Base-by-base conservation (phyloP, 257 asterid genomes). In the Gentiana dahurica region DNA sequence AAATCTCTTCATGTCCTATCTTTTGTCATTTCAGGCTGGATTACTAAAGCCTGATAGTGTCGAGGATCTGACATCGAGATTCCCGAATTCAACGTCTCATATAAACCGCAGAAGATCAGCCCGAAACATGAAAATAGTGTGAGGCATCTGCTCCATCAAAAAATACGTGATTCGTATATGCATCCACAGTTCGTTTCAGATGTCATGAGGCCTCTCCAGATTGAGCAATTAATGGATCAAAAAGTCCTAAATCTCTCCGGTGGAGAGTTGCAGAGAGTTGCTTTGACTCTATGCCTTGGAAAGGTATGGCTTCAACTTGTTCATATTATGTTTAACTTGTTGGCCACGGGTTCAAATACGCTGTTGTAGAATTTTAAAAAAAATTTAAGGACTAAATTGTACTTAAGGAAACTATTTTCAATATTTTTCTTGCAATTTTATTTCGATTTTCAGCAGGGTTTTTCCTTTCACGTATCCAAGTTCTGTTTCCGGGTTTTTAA, bases 211-310 rank as follows among this genome's bases (percentile, higher is more conserved):
- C 99, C 99, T 73, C 95, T 92, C 65, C 86, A 83, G 66, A 92
- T 92, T 67, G 99, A 92, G 76, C 95, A 88, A 78, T 79, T 92
- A 51, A 88, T 92, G 97, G 97, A 92, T 78, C 99, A 88, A 73
- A 91, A 83, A 57, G 97, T 92, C 62, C 85, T 79, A 68, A 92
- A 88, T 62, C 97, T 92, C 63, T 92, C 99, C 60, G 99, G 99
- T 78, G 99, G 99, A 79, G 99, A 92, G 75, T 77, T 92, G 64
- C 99, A 92, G 71, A 78, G 99, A 76, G 99, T 92, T 63, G 97
- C 97, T 58, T 74, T 92, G 47, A 68, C 89, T 49, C 82, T 92
- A 3, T 92, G 99, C 73, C 95, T 88, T 75, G 99, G 97, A 68
- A 92, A 92, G 97, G 99, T 92, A 65, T 59, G 35, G n/a, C 12